These are phyloP conservation scores for Jamesozyma hellenica DNA, from an alignment of 805 yeast genomes.

Conservation along the genomic window DNA sequence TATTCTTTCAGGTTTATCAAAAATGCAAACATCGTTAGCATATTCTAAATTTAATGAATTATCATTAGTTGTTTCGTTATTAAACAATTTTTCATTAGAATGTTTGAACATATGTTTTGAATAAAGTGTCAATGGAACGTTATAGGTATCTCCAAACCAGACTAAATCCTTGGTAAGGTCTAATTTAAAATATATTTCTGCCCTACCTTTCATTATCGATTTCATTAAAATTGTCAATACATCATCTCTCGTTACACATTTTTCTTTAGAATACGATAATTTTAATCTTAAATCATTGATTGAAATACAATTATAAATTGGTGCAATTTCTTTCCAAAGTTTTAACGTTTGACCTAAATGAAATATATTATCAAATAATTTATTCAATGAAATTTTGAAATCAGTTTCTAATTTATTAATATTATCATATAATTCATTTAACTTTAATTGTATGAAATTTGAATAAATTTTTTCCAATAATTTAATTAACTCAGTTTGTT, in stretches of 20 bases:
- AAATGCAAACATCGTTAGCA: slow-evolving; percentile 18
- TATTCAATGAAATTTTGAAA: not conserved
- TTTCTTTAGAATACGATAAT: slow-evolving; percentile 7
- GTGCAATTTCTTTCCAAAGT: slow-evolving; percentile 22
- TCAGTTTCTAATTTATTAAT: slow-evolving; percentile 6
- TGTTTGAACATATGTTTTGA: slow-evolving; percentile 7
- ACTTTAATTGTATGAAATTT: slow-evolving; percentile 9
- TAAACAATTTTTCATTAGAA: not conserved
- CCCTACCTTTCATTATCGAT: slow-evolving; percentile 21
- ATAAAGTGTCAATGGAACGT: slow-evolving; percentile 10
- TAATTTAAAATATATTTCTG: slow-evolving; percentile 21
- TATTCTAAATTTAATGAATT: slow-evolving; percentile 12
- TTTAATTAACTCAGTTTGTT: slow-evolving; percentile 8
- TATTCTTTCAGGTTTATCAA: slow-evolving; percentile 10
- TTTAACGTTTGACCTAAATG: slow-evolving; percentile 14
- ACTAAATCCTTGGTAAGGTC: slow-evolving; percentile 22
- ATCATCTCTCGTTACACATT: slow-evolving; percentile 15
- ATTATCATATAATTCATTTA: slow-evolving; percentile 7
- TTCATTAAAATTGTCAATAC: slow-evolving; percentile 22
- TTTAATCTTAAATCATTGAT: slow-evolving; percentile 15
- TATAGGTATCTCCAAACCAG: slow-evolving; percentile 21
- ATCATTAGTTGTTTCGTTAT: not conserved
- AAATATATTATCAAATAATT: slow-evolving; percentile 10
- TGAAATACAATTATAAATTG: slow-evolving; percentile 22
- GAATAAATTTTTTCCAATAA: slow-evolving; percentile 10